These are phyloP conservation scores for Aspergillus ustus DNA, from an alignment of 2,329 filamentous ascomycete species.

Conservation along the genomic window DNA sequence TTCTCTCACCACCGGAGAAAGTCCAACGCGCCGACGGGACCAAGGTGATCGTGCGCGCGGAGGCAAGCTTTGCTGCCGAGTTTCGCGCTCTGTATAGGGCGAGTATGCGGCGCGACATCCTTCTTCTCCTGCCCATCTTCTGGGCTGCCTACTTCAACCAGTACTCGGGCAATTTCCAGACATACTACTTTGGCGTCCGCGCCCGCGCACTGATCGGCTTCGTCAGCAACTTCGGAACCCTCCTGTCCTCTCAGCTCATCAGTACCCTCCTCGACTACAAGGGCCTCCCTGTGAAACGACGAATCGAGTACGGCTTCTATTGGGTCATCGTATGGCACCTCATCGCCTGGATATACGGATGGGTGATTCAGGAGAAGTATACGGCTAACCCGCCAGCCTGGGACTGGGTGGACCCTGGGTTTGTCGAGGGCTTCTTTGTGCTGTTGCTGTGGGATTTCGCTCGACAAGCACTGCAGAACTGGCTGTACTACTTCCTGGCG, in stretches of 20 bases:
- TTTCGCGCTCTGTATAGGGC: constrained; percentile 42
- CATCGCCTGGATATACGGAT: constrained; percentile 57
- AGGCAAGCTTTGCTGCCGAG: constrained; percentile 47
- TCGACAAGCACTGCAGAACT: constrained; percentile 59
- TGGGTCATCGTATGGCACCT: constrained; percentile 53
- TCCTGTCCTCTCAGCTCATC: constrained; percentile 53
- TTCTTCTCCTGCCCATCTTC: constrained; percentile 50
- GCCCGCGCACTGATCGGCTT: constrained; percentile 55
- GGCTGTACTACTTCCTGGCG: constrained; percentile 61
- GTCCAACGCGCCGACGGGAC: constrained; percentile 49
- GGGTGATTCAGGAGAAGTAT: constrained; percentile 59
- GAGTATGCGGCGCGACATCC: constrained; percentile 29
- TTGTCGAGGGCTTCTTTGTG: background rate
- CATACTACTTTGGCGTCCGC: constrained; percentile 54
- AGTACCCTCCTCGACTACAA: constrained; percentile 53
- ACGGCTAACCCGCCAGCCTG: constrained; percentile 46
- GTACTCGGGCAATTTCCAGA: constrained; percentile 54
- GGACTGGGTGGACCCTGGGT: constrained; percentile 37
- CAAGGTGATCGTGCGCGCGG: constrained; percentile 42
- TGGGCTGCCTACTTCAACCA: constrained; percentile 54
- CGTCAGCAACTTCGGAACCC: constrained; percentile 46
- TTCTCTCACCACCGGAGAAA: constrained; percentile 47
- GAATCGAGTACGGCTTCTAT: constrained; percentile 48
- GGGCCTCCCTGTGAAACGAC: constrained; percentile 43
- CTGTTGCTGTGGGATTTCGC: constrained; percentile 42